A percentile compares a stretch with the other conserved stretches of the same genome.
phyloP scores from a whole-genome alignment of 2,329 filamentous ascomycete species.

The Camillea tinctor region DNA sequence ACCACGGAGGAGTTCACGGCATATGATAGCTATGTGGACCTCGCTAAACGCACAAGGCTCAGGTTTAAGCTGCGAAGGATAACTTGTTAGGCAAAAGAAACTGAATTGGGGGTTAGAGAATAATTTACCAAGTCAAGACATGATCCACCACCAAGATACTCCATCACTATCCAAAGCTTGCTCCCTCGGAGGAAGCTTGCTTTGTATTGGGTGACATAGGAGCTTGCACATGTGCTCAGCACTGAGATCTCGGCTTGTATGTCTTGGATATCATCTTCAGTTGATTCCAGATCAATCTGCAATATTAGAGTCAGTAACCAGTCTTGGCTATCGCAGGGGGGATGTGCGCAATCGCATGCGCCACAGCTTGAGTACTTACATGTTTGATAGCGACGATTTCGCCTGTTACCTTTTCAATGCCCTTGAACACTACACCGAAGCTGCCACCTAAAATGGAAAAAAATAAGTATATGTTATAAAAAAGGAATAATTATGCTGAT shows the following conservation, averaged over 20 bases:
- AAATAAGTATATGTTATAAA: slow-evolving; percentile 9
- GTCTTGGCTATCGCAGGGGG: background rate
- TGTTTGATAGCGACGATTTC: slow-evolving; percentile 97
- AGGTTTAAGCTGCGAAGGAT: slow-evolving; percentile 71
- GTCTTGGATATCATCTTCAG: slow-evolving; percentile 96
- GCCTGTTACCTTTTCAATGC: slow-evolving; percentile 84
- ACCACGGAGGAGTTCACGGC: slow-evolving; percentile 83
- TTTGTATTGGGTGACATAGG: slow-evolving; percentile 94
- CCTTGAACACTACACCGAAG: slow-evolving; percentile 96
- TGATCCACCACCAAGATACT: slow-evolving; percentile 91
- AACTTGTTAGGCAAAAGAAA: slow-evolving; percentile 23
- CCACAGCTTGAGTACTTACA: slow-evolving; percentile 52
- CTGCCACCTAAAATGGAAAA: slow-evolving; percentile 68
- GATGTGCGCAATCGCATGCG: background rate
- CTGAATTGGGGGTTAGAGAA: slow-evolving; percentile 2
- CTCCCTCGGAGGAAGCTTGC: slow-evolving; percentile 93
- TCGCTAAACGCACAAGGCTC: slow-evolving; percentile 73
- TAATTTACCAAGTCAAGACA: slow-evolving; percentile 81
- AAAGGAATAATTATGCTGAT: slow-evolving; percentile 1
- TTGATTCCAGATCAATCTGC: slow-evolving; percentile 97
- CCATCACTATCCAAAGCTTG: slow-evolving; percentile 99
- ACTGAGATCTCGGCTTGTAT: slow-evolving; percentile 97
- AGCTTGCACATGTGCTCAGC: slow-evolving; percentile 89
- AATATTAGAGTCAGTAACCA: slow-evolving; percentile 10
- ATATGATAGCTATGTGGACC: slow-evolving; percentile 89